Base-by-base conservation (phyloP, 495 filamentous ascomycete genomes). In the Viridothelium virens region DNA sequence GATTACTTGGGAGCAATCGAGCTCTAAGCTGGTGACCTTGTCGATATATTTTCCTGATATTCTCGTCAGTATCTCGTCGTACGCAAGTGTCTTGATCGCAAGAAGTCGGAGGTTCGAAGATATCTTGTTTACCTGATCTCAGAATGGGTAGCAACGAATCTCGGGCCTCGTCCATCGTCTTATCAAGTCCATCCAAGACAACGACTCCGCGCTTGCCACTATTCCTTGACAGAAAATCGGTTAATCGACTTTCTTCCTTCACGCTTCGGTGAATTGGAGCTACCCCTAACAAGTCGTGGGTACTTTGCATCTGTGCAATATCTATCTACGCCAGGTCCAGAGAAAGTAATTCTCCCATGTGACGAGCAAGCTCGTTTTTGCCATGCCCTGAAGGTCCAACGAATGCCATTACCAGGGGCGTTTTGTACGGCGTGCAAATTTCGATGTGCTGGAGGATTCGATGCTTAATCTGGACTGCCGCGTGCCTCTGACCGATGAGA, bases 101-200 rank as follows among this genome's bases (percentile, higher is more conserved):
- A 14, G 41, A 14, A 44, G 41, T 44, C 25, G 25, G 41, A 44
- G 14, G 41, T 44, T 44, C 1, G 41, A 25, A 25, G 25, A 25
- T 25, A 25, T 14, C 41, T 14, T 44, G 31, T 1, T 62, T 67
- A 69, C 70, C 68, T 10, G 62, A 64, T 10, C 70, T 68, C 38
- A 64, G 39, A 1, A 63, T 33, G 2, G 67, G 9, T 5, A 72
- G 56, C 31, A 72, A 38, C 16, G 70, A 50, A 14, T 68, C 64
- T 4, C 33, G 36, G 1, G 69, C 37, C 3, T 77, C 75, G 1
- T 44, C 72, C 7, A 70, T 77, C 16, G 82, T 84, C 71, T 86
- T 86, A 38, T 86, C 83, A 46, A 86, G 85, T 56, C 86, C 83
- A 62, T 86, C 84, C 9, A 86, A 66, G 66, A 84, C 85, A 1